Evolutionary conservation across 2,329 filamentous ascomycete genomes (phyloP), one percentile per base, ranked within the genome.

Genomic region (Drechslerella dactyloides): DNA sequence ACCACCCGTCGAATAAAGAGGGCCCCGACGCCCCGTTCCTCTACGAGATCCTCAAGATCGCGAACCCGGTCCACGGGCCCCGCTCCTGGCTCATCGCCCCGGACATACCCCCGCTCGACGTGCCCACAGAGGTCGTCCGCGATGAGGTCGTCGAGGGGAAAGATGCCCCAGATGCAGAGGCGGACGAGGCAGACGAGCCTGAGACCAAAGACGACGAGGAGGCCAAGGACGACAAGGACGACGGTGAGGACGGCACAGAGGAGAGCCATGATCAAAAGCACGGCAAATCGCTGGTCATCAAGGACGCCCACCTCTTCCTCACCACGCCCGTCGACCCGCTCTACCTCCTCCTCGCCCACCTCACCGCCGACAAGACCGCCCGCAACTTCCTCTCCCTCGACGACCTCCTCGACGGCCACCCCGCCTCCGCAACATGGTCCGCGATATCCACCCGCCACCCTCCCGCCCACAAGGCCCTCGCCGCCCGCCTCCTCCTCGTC

Each of bases 251-350:
- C 7, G 35, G 30, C 19, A 24, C 11, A 7, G 33, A 62, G 4
- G 60, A 35, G 37, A 69, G 56, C 33, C 73, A 48, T 23, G 24
- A 48, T 58, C 1, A 75, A 76, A 33, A 86, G 84, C 19, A n/a
- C 10, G 46, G 61, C 1, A 57, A 51, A 42, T 57, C 68, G 11
- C 85, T 85, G 74, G 80, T 91, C 23, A 84, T 87, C 35, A 87
- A 87, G 76, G 84, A 83, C 48, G 87, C 91, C 35, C 87, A 92
- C 69, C 81, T 97, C n/a, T 89, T 90, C 76, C 81, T 97, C 69
- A 91, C 93, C 7, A 96, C 94, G 0, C 85, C 87, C 1, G 83
- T 96, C 61, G 94, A 99, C 79, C 85, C 90, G 3, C 78, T 97
- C 1, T 97, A 97, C 81, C 82, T 97, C 56, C 78, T 96, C 2